These are phyloP conservation scores for Xylariaceae sp. DNA, from an alignment of 2,329 filamentous ascomycete genomes.

Conservation along the genomic window DNA sequence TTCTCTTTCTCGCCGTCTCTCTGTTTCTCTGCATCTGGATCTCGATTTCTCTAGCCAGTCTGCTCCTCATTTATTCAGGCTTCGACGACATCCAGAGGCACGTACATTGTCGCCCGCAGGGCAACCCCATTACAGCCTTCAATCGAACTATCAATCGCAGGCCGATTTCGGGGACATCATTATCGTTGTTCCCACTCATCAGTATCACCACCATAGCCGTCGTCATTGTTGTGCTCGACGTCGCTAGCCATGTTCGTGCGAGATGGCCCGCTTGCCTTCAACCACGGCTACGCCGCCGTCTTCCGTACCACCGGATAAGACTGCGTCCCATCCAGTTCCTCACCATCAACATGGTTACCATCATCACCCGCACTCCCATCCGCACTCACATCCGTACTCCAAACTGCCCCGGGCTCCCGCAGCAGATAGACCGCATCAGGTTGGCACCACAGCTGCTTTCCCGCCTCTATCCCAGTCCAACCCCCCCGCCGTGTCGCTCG, in stretches of 20 bases:
- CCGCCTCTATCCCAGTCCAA: constrained; percentile 46
- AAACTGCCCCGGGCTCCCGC: background rate
- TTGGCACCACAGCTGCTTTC: constrained; percentile 32
- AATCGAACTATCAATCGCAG: too few species aligned
- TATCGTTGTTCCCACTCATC: too few species aligned
- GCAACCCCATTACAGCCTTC: too few species aligned
- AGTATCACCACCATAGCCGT: too few species aligned
- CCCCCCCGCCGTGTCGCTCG: constrained; percentile 49
- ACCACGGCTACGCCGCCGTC: background rate
- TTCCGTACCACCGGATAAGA: background rate
- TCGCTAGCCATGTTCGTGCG: background rate
- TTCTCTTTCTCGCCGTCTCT: background rate
- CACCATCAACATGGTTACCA: background rate
- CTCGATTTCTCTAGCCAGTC: background rate
- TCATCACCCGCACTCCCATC: background rate
- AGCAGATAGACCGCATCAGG: background rate
- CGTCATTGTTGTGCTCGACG: too few species aligned
- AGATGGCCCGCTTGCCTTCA: constrained; percentile 4
- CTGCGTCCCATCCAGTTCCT: constrained; percentile 1
- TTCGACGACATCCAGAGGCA: too few species aligned
- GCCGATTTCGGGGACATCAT: too few species aligned
- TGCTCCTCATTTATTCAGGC: too few species aligned
- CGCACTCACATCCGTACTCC: background rate
- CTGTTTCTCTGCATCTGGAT: background rate
- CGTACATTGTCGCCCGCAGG: too few species aligned